phyloP scores from a whole-genome alignment of 768 basidiomycete genomes.

The Cystobasidium tubakii region DNA sequence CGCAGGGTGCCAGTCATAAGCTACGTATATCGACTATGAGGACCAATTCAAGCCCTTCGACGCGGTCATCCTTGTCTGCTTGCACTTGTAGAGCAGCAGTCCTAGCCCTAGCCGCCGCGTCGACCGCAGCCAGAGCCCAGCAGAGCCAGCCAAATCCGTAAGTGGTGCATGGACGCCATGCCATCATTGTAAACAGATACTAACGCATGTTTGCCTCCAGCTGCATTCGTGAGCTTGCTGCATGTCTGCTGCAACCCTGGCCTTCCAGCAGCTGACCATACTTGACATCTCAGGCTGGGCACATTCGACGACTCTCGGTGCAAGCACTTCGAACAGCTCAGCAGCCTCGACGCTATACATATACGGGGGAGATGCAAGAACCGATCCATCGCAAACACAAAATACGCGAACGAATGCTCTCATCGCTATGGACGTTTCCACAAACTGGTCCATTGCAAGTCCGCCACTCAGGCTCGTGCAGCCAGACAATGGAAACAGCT shows the following conservation, averaged over 20 bases:
- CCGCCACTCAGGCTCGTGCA: conserved; percentile 24
- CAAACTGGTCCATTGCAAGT: conserved; percentile 15
- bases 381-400: conserved; percentile 3
- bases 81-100: neutral
- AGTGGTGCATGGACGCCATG: neutral
- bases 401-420: conserved; percentile 33
- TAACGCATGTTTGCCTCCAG: neutral
- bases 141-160: conserved; percentile 18
- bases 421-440: conserved; percentile 13
- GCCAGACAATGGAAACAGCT: conserved; percentile 25
- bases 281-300: conserved; percentile 11
- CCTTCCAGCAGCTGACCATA: neutral
- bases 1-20: no score
- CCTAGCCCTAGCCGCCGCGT: neutral
- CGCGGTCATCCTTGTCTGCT: neutral
- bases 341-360: conserved; percentile 25
- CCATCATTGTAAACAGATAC: no score
- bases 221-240: neutral
- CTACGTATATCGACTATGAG: no score
- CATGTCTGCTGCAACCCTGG: neutral
- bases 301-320: conserved; percentile 16
- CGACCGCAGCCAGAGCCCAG: neutral
- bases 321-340: conserved; percentile 12
- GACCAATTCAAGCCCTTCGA: neutral
- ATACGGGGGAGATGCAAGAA: conserved; percentile 19